Conservation (phyloP, 805 yeast species). For the Millerozyma acaciae region DNA sequence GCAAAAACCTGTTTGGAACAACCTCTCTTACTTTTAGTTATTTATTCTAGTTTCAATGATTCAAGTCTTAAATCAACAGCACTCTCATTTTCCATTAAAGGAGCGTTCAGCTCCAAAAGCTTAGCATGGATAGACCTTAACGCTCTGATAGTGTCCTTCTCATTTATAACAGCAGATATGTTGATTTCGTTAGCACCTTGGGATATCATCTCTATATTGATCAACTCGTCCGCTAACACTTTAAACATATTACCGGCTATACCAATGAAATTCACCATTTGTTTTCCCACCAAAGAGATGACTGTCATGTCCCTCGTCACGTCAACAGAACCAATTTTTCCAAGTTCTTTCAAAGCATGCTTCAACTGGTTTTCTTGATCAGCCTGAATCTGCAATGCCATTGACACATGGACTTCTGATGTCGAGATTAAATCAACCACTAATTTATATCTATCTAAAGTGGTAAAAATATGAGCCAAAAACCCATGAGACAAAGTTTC, state of each 20-base stretch:
- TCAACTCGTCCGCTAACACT: conserved; percentile 83
- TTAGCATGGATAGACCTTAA: conserved; percentile 79
- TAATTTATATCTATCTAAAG: conserved; percentile 74
- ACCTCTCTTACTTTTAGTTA: neutral
- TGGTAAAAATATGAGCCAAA: conserved; percentile 83
- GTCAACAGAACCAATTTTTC: conserved; percentile 83
- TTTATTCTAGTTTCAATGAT: conserved; percentile 19
- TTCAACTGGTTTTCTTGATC: conserved; percentile 62
- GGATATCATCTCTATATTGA: conserved; percentile 95
- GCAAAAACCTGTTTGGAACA: too few relatives aligned
- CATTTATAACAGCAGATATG: conserved; percentile 90
- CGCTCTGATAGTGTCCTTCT: conserved; percentile 78
- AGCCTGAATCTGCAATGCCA: conserved; percentile 83
- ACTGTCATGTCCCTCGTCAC: conserved; percentile 85
- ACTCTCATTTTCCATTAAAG: conserved; percentile 17
- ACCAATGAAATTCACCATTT: conserved; percentile 95
- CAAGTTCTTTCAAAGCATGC: conserved; percentile 73
- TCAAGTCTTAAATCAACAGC: conserved; percentile 32
- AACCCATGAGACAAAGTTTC: conserved; percentile 93
- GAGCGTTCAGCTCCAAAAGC: conserved; percentile 48
- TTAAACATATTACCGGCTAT: conserved; percentile 97
- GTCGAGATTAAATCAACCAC: conserved; percentile 96
- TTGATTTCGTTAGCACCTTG: conserved; percentile 99
- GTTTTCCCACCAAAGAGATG: conserved; percentile 91
- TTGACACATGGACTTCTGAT: conserved; percentile 95